These are phyloP conservation scores for Plasmodium gaboni DNA, from an alignment of 169 alveolate species.

Conservation along the genomic window DNA sequence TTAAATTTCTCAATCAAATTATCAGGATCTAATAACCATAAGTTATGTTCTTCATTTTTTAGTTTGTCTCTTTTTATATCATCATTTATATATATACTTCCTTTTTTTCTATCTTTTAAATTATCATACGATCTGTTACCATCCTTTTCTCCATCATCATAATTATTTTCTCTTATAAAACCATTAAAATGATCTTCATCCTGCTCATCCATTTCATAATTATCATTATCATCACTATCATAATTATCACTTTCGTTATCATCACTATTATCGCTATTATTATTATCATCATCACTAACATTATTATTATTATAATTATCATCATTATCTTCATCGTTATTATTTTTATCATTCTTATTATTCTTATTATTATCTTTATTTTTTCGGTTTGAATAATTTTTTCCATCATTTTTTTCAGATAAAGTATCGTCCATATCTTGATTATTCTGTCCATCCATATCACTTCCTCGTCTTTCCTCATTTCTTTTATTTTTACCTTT, in stretches of 20 bases:
- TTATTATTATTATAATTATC: background rate
- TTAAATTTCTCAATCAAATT: slow-evolving; percentile 92
- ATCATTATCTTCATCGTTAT: background rate
- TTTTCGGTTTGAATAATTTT: background rate
- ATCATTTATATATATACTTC: background rate
- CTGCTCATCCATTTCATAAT: background rate
- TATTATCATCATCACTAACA: background rate
- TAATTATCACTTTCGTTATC: slow-evolving; percentile 9
- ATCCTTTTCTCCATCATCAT: slow-evolving; percentile 19
- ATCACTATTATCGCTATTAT: slow-evolving; percentile 3
- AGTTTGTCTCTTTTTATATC: slow-evolving; percentile 2
- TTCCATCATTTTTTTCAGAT: slow-evolving; percentile 23
- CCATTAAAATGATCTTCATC: background rate
- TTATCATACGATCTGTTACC: background rate
- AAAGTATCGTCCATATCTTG: slow-evolving; percentile 10
- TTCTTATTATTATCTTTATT: slow-evolving; percentile 3
- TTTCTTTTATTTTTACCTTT: background rate
- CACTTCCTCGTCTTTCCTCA: background rate
- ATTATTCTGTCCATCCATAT: slow-evolving; percentile 9
- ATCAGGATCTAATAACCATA: slow-evolving; percentile 94
- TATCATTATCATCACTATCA: background rate
- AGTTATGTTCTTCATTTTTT: slow-evolving; percentile 65
- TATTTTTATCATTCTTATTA: background rate
- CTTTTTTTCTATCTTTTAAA: background rate
- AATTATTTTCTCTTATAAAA: background rate